A percentile compares a stretch with the other conserved stretches of the same genome.
These are phyloP conservation scores for Bothriochloa decipiens DNA, from an alignment of 176 grass and related monocot genomes.

Conservation along the genomic window DNA sequence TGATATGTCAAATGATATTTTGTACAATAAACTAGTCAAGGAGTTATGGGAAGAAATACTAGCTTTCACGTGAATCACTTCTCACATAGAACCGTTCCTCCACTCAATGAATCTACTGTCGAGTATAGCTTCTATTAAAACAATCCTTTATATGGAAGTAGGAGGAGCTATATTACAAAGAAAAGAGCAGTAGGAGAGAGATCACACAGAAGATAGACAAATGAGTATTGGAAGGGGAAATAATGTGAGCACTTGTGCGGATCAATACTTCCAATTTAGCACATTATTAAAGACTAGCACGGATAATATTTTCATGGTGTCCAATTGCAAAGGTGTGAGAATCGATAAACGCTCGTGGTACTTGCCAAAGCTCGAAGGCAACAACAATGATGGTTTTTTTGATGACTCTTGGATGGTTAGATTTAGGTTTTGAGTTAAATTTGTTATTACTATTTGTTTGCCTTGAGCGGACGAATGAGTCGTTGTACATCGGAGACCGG, in stretches of 20 bases:
- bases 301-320: background rate
- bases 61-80: too few species aligned
- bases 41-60: background rate
- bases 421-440: background rate
- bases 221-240: background rate
- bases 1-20: background rate
- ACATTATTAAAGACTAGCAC: too few species aligned
- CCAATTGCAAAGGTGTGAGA: background rate
- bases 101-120: too few species aligned
- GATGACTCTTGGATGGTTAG: background rate
- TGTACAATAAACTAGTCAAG: background rate
- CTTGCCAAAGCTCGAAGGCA: background rate
- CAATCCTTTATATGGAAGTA: too few species aligned
- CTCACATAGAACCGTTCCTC: background rate
- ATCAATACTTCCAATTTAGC: too few species aligned
- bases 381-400: background rate
- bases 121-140: too few species aligned
- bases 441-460: background rate
- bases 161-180: too few species aligned
- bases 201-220: background rate
- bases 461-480: background rate
- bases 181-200: too few species aligned
- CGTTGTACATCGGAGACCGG: background rate
- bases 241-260: too few species aligned
- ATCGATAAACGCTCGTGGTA: background rate